Base-by-base conservation (phyloP, 176 grass and related monocot genomes). In the Puccinellia tenuiflora region DNA sequence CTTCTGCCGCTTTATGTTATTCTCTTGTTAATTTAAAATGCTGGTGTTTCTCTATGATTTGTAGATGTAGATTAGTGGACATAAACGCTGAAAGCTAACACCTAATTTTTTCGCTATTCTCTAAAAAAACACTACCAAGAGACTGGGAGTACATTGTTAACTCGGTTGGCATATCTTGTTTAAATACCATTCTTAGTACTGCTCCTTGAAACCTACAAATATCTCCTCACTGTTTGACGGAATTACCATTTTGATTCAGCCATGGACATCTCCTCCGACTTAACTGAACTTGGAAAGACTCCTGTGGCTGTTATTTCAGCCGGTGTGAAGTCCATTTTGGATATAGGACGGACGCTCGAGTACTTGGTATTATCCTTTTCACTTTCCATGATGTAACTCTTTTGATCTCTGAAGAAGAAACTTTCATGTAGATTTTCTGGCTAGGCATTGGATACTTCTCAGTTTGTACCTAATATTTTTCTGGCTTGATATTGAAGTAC, bases 291-390 rank as follows among this genome's bases (percentile, higher is more conserved):
- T 70, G 96, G 96, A 83, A 98, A 92, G 77, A 95, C 91, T 65
- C 92, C 92, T 68, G 85, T 95, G 24, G 74, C 92, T 46, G 90
- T 98, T 77, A 91, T 98, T 73, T 95, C 96, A 78, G 92, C 92
- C 10, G 96, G 96, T 33, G 91, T 95, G 16, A 98, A 98, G 80
- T 98, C 96, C 31, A 98, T 98, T 90, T 93, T 98, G 85, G 96
- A 98, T 78, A 98, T 93, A 79, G 80, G 91, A 20, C 84, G 92
- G 67, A 98, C 92, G 67, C 92, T 98, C 68, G 91, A 98, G 74
- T 95, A 93, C 68, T 83, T 95, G 96, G 92, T 98, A 93, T 10
- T 75, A 48, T 25, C 53, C 2, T 75, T 53, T 15, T 4, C 26
- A 38, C 5, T 76, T 78, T 86, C 22, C 21, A 33, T 72, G 22